Evolutionary conservation across 371 early-diverging fungal genomes (phyloP).

Genomic region (Mortierella polycephala): DNA sequence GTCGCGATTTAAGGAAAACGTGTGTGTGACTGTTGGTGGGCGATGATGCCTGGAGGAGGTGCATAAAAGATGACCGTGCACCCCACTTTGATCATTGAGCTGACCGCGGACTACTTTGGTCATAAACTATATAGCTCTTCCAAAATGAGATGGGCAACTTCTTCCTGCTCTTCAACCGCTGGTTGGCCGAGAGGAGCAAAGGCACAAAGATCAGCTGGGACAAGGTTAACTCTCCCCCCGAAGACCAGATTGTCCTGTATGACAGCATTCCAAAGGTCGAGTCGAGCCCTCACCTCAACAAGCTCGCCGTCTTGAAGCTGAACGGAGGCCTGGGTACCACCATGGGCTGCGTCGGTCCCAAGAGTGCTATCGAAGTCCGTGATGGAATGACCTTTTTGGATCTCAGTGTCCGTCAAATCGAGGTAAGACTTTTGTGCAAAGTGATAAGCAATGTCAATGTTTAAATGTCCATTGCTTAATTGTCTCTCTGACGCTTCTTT

Average conservation of each 20-base stretch:
- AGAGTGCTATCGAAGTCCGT: constrained; percentile 98
- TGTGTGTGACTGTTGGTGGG: neutral
- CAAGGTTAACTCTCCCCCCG: constrained; percentile 90
- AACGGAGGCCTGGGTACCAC: constrained; percentile 99
- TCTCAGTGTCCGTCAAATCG: constrained; percentile 98
- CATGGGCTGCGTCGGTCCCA: constrained; percentile 99
- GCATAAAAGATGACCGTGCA: too few species aligned
- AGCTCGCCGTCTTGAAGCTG: constrained; percentile 98
- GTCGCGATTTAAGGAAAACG: neutral
- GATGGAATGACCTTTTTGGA: constrained; percentile 99
- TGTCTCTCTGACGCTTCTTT: neutral
- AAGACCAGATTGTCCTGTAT: constrained; percentile 88
- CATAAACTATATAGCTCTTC: constrained; percentile 45
- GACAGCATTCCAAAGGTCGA: constrained; percentile 67
- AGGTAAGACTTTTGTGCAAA: constrained; percentile 63
- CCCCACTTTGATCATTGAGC: too few species aligned
- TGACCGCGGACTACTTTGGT: neutral
- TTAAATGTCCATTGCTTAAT: too few species aligned
- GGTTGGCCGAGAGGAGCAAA: constrained; percentile 83
- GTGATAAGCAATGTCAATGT: neutral
- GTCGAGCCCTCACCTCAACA: constrained; percentile 74
- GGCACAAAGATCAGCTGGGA: constrained; percentile 91
- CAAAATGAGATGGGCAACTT: constrained; percentile 90
- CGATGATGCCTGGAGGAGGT: too few species aligned
- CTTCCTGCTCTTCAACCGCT: constrained; percentile 90